Evolutionary conservation across 495 filamentous ascomycete genomes (phyloP).

Genomic region (Penicillium nucicola): DNA sequence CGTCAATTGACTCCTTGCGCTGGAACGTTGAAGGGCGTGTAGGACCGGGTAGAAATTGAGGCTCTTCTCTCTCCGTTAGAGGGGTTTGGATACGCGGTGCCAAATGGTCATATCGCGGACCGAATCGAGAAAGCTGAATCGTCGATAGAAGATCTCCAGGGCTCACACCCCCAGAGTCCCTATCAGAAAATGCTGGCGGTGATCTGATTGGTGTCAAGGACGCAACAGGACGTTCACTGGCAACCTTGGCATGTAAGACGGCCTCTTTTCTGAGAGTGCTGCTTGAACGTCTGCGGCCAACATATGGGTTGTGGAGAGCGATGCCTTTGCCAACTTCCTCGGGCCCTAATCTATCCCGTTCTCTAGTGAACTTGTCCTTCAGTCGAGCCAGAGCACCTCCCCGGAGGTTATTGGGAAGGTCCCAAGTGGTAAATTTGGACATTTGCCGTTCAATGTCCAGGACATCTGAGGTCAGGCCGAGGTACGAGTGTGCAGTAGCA

Average conservation of each 20-base stretch:
- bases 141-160: constrained; percentile 81
- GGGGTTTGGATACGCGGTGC: constrained; percentile 47
- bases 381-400: constrained; percentile 79
- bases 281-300: constrained; percentile 66
- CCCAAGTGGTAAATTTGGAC: constrained; percentile 85
- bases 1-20: constrained; percentile 73
- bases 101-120: constrained; percentile 33
- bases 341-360: constrained; percentile 76
- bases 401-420: constrained; percentile 87
- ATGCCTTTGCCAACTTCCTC: constrained; percentile 93
- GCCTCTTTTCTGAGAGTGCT: constrained; percentile 78
- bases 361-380: constrained; percentile 88
- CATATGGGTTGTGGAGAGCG: constrained; percentile 82
- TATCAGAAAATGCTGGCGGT: constrained; percentile 8
- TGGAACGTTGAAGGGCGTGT: constrained; percentile 49
- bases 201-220: constrained; percentile 16
- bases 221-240: constrained; percentile 20
- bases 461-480: constrained; percentile 87
- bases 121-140: constrained; percentile 67
- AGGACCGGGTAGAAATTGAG: constrained; percentile 49
- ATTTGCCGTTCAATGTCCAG: constrained; percentile 87
- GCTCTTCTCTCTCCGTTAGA: constrained; percentile 54
- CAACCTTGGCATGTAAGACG: constrained; percentile 61
- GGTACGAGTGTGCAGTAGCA: constrained; percentile 87
- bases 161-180: constrained; percentile 46